These are phyloP conservation scores for Trichophaea hybrida DNA, from an alignment of 2,329 filamentous ascomycete genomes.

Conservation along the genomic window DNA sequence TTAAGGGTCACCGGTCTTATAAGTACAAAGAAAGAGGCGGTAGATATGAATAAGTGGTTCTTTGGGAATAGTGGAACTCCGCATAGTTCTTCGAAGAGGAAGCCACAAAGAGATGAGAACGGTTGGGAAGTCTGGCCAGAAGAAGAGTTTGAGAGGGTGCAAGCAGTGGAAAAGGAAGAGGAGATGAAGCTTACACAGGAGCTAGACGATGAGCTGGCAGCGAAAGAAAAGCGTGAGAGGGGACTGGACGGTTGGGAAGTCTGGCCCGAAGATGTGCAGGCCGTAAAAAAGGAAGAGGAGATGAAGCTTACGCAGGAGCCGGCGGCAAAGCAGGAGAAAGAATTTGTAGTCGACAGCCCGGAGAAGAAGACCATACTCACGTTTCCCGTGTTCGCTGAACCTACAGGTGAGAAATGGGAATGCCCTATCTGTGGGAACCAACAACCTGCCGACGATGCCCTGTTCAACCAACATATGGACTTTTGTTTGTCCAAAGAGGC, in stretches of 20 bases:
- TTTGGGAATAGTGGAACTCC: not conserved
- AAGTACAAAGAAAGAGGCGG: conserved; percentile 54
- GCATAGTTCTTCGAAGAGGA: not conserved
- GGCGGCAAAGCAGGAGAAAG: not conserved
- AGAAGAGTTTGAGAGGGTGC: conserved; percentile 43
- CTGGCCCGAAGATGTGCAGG: conserved; percentile 34
- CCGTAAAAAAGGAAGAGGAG: conserved; percentile 10
- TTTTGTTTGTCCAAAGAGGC: conserved; percentile 54
- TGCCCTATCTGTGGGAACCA: conserved; percentile 70
- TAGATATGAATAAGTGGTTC: not conserved
- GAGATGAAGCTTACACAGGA: conserved; percentile 48
- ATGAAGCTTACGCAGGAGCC: conserved; percentile 33
- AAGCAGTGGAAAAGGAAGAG: conserved; percentile 45
- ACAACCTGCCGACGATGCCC: conserved; percentile 52
- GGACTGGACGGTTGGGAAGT: conserved; percentile 35
- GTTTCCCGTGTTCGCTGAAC: conserved; percentile 2
- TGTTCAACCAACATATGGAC: conserved; percentile 87
- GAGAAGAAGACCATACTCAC: conserved; percentile 3
- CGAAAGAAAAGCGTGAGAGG: conserved; percentile 4
- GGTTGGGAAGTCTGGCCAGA: conserved; percentile 58
- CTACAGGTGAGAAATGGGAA: conserved; percentile 50
- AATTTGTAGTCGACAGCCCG: not conserved
- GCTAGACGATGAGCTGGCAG: conserved; percentile 44
- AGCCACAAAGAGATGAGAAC: conserved; percentile 31
- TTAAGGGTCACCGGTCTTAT: conserved; percentile 76